Percentiles rank a stretch among this genome's conserved stretches.
Conservation (phyloP, 306 rosid species). For the Pyrus communis region DNA sequence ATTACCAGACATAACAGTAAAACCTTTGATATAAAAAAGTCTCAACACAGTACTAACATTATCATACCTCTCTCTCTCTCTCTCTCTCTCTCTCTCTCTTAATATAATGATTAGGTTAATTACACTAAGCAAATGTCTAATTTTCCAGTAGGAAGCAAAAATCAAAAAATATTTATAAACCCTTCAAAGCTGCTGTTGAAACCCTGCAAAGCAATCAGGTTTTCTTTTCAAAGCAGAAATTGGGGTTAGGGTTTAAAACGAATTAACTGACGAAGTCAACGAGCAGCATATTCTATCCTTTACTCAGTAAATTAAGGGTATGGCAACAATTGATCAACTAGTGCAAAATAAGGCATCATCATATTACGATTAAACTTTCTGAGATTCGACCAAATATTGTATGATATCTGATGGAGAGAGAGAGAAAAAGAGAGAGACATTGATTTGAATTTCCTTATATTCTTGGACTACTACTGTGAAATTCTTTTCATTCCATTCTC, state of each 20-base stretch:
- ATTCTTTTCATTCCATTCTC: constrained; percentile 1
- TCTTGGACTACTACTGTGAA: constrained; percentile 19
- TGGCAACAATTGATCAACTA: background rate
- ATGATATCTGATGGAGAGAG: background rate
- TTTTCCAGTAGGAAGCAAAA: background rate
- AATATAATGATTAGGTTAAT: background rate
- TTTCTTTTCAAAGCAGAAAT: background rate
- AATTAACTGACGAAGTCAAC: background rate
- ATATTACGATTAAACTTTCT: background rate
- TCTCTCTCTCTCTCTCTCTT: no score
- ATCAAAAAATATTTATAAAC: no score
- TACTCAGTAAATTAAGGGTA: background rate
- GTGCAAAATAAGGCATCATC: background rate
- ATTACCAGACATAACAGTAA: constrained; percentile 33
- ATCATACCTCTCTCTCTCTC: background rate
- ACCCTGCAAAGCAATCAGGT: constrained; percentile 7
- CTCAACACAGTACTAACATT: background rate
- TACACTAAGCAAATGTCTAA: background rate
- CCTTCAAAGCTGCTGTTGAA: background rate
- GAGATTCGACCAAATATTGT: background rate
- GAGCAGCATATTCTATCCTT: background rate
- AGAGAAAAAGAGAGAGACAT: background rate
- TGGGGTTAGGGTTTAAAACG: constrained; percentile 1
- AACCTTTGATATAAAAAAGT: background rate
- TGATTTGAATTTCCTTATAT: constrained; percentile 20